Percentiles rank a stretch among this genome's conserved stretches.
phyloP scores from a whole-genome alignment of 257 asterid genomes.

The Solanum pimpinellifolium region DNA sequence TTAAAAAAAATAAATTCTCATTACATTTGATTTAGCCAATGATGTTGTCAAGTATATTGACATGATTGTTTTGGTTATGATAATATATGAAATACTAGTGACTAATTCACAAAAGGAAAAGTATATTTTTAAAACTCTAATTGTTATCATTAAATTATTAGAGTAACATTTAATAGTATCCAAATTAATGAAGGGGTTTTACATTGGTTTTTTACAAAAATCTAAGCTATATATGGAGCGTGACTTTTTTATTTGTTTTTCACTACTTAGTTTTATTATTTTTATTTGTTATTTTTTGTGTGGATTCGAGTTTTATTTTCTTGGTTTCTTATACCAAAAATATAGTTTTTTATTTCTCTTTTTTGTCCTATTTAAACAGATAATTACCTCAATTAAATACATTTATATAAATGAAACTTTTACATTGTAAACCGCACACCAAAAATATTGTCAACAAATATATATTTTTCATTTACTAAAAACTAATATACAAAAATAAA shows the following conservation, averaged over 20 bases:
- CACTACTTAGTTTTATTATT: not conserved
- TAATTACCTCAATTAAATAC: not conserved
- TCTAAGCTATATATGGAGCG: not conserved
- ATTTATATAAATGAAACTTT: not conserved
- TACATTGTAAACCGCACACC: not conserved
- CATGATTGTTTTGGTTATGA: not conserved
- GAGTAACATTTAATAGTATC: not conserved
- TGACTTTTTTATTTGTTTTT: not conserved
- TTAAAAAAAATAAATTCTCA: not conserved
- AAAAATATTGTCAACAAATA: not conserved
- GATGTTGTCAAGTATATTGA: not conserved
- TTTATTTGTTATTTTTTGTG: not conserved
- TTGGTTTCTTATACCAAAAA: not conserved
- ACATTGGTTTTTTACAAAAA: not conserved
- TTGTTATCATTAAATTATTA: not conserved
- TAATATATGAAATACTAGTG: too few species aligned
- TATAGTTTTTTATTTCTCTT: not conserved
- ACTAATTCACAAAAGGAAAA: not conserved
- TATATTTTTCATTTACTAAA: not conserved
- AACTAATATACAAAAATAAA: not conserved
- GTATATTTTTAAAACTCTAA: not conserved
- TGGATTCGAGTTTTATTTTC: not conserved
- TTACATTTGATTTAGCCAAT: not conserved
- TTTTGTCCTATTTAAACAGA: not conserved
- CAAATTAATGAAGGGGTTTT: not conserved